Evolutionary conservation across 2,329 filamentous ascomycete genomes (phyloP), one percentile per base, ranked within the genome.

Genomic region (Pseudofabraea citricarpa): DNA sequence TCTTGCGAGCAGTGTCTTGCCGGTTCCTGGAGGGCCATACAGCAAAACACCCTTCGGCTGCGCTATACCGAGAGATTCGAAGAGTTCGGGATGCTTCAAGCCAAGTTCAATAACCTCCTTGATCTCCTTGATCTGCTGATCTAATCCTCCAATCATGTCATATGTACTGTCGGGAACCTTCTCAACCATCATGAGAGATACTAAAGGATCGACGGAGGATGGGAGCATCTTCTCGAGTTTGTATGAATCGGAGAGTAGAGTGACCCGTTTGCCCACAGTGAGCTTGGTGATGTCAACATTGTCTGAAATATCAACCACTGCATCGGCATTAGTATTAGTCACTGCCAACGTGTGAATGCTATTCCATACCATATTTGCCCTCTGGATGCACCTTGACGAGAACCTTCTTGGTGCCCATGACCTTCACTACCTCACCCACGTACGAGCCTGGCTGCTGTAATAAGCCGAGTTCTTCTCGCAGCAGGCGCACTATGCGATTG

Each of bases 121-220:
- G 76, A 98, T 98, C 66, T 98, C 93, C 73, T 98, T 97, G 74
- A 98, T 97, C 66, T 98, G 93, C 67, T 98, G 91, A 65, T 98
- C 93, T 50, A 98, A 74, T 55, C 93, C 93, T 70, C 93, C 93
- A 66, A 98, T 98, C 93, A 98, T 98, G 72, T 98, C 93, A 75
- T 98, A 98, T 64, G 93, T 98, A 73, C 90, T 96, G 75, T 98
- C 93, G 13, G 93, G 93, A 13, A 98, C 93, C 77, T 98, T 98
- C 66, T 98, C 93, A 41, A 98, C 93, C 93, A 98, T 98, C 93
- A 98, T 98, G 65, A 98, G 87, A 26, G 93, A 98, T 45, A 98
- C 93, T 46, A 98, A 85, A 27, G 93, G 93, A 63, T 98, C 93
- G 63, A 98, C 93, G 16, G 93, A 98, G 43, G 93, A 97, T 16